Conservation (phyloP, 2,329 filamentous ascomycete genomes). For the Cyphellophora europaea region DNA sequence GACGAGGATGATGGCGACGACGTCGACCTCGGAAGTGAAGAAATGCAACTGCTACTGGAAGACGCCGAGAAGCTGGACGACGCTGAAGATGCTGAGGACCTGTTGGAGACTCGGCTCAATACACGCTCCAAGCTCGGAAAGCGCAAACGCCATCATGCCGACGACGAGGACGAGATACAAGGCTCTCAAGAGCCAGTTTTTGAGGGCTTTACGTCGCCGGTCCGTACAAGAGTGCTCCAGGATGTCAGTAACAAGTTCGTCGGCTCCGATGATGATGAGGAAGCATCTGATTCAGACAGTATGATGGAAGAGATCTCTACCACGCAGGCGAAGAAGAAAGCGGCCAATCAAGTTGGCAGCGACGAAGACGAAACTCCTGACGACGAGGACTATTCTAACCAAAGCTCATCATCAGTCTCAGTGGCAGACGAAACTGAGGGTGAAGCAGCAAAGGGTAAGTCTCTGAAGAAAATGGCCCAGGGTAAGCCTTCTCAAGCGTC, state of each 20-base stretch:
- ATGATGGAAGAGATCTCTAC: slow-evolving; percentile 36
- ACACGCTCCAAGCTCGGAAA: slow-evolving; percentile 3
- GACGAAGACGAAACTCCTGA: slow-evolving; percentile 21
- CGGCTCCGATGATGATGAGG: slow-evolving; percentile 22
- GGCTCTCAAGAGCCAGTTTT: slow-evolving; percentile 6
- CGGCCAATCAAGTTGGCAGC: slow-evolving; percentile 4
- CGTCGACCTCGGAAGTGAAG: slow-evolving; percentile 17
- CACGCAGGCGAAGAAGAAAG: slow-evolving; percentile 31
- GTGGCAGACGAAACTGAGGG: slow-evolving; percentile 5
- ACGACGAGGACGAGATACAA: slow-evolving; percentile 9
- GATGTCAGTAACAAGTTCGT: slow-evolving; percentile 10
- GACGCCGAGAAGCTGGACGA: slow-evolving; percentile 10
- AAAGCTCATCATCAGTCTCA: slow-evolving; percentile 6
- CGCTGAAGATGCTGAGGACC: slow-evolving; percentile 1
- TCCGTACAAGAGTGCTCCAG: not conserved
- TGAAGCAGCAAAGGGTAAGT: too few species aligned
- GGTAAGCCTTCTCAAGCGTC: too few species aligned
- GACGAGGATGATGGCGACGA: slow-evolving; percentile 22
- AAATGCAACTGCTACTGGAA: slow-evolving; percentile 10
- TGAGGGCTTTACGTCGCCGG: slow-evolving; percentile 11
- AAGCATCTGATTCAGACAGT: slow-evolving; percentile 26
- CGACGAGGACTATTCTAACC: slow-evolving; percentile 3
- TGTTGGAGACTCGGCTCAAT: not conserved
- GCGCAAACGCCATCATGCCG: slow-evolving; percentile 12
- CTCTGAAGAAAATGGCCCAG: too few species aligned